A percentile compares a stretch with the other conserved stretches of the same genome.
These are phyloP conservation scores for Mortierella polycephala DNA, from an alignment of 371 early-diverging fungal species.

Conservation along the genomic window DNA sequence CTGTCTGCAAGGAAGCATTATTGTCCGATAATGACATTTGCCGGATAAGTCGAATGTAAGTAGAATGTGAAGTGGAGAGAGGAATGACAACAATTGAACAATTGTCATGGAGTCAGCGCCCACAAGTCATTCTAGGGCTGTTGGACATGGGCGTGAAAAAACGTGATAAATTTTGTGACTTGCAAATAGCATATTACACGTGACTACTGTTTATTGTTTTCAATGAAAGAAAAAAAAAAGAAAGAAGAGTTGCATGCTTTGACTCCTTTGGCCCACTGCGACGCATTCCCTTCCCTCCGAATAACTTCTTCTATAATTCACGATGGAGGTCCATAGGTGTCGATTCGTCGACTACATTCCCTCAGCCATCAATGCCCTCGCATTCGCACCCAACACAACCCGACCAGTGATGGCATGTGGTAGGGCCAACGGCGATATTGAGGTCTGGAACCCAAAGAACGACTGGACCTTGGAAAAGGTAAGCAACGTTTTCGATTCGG, in stretches of 20 bases:
- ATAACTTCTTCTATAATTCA: constrained; percentile 8
- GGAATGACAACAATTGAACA: background rate
- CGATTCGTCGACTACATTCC: constrained; percentile 92
- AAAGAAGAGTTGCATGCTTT: constrained; percentile 1
- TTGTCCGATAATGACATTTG: constrained; percentile 1
- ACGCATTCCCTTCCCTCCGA: constrained; percentile 5
- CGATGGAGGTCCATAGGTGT: constrained; percentile 88
- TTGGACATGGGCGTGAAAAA: too few relatives aligned
- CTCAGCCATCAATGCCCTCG: constrained; percentile 84
- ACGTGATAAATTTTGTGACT: background rate
- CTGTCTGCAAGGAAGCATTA: background rate
- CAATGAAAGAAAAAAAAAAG: constrained; percentile 17
- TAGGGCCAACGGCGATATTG: constrained; percentile 92
- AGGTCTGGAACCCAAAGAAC: constrained; percentile 85
- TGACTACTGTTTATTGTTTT: constrained; percentile 30
- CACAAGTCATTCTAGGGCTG: background rate
- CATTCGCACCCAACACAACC: constrained; percentile 75
- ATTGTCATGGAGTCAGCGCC: background rate
- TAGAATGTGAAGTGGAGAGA: background rate
- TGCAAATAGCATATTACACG: constrained; percentile 1
- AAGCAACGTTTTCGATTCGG: constrained; percentile 6
- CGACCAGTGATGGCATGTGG: constrained; percentile 81
- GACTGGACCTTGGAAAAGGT: constrained; percentile 80
- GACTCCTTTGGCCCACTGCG: constrained; percentile 15
- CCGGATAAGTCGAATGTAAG: background rate